Conservation (phyloP, 306 rosid genomes). For the Comarum palustre region DNA sequence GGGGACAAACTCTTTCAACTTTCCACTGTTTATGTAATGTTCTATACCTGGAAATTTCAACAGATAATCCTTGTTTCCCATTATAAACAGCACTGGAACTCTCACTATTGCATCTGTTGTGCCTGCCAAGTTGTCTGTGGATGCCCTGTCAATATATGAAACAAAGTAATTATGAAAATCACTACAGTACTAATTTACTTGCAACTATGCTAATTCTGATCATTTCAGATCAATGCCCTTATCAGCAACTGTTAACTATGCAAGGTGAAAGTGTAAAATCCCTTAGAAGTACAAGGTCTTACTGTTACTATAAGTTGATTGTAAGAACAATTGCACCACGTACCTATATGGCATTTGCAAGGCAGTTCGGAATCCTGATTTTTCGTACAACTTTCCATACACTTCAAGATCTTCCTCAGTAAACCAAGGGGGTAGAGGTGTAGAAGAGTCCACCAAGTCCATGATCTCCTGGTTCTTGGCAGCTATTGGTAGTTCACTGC, state of each 20-base stretch:
- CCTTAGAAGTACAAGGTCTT: not conserved
- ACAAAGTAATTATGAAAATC: not conserved
- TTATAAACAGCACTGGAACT: constrained; percentile 42
- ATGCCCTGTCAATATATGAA: not conserved
- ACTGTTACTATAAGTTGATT: constrained; percentile 4
- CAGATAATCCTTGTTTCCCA: constrained; percentile 51
- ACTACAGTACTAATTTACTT: not conserved
- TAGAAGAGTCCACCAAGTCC: constrained; percentile 51
- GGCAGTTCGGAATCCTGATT: constrained; percentile 54
- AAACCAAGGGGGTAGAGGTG: constrained; percentile 59
- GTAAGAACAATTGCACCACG: not conserved
- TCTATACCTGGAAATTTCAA: constrained; percentile 49
- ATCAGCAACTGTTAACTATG: not conserved
- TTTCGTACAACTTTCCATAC: constrained; percentile 45
- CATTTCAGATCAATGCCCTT: not conserved
- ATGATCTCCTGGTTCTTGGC: constrained; percentile 49
- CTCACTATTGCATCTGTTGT: constrained; percentile 36
- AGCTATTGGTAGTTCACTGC: constrained; percentile 56
- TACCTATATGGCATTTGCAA: constrained; percentile 66
- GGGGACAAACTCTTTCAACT: constrained; percentile 46
- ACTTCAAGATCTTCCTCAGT: constrained; percentile 51
- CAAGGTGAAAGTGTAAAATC: not conserved
- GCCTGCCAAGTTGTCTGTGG: constrained; percentile 13
- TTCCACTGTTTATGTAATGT: constrained; percentile 44
- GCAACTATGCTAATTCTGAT: not conserved